A percentile compares a stretch with the other conserved stretches of the same genome.
Evolutionary conservation across 2,329 filamentous ascomycete genomes (phyloP).

Genomic region (Cryphonectria radicalis): DNA sequence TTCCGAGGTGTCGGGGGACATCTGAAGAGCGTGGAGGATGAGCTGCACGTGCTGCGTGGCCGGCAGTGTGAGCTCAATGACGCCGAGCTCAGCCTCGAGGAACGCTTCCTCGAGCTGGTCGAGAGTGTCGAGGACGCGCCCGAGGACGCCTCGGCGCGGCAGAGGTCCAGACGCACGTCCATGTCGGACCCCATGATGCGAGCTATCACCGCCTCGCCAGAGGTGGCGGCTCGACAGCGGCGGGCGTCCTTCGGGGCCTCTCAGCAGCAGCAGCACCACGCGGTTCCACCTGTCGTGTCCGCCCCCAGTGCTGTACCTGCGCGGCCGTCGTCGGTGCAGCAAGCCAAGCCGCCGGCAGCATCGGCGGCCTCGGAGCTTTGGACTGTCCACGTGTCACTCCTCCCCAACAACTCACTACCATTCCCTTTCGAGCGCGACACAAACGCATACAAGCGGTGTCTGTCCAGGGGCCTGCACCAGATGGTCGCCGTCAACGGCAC

Average conservation of each 20-base stretch:
- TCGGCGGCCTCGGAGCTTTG: conserved; percentile 46
- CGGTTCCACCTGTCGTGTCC: neutral
- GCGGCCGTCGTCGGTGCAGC: conserved; percentile 35
- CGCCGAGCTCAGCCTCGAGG: conserved; percentile 56
- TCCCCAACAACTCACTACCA: conserved; percentile 57
- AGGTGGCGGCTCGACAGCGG: conserved; percentile 18
- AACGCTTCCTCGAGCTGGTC: conserved; percentile 56
- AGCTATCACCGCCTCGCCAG: conserved; percentile 3
- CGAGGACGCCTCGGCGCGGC: conserved; percentile 33
- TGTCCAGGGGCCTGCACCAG: conserved; percentile 63
- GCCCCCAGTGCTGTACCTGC: conserved; percentile 14
- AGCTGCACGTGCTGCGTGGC: conserved; percentile 51
- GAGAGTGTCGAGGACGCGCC: conserved; percentile 39
- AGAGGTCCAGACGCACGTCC: conserved; percentile 30
- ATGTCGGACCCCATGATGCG: conserved; percentile 22
- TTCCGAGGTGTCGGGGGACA: conserved; percentile 47
- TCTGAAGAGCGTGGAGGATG: conserved; percentile 45
- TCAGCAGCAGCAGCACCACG: conserved; percentile 26
- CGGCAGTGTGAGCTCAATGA: conserved; percentile 56
- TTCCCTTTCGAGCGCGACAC: conserved; percentile 67
- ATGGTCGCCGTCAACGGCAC: conserved; percentile 58
- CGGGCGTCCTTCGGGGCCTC: conserved; percentile 31
- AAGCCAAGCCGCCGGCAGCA: conserved; percentile 26
- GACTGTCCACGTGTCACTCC: conserved; percentile 64
- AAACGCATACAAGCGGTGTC: conserved; percentile 62